Evolutionary conservation across 345 rosid species (phyloP).

Genomic region (Crucihimalaya himalaica): DNA sequence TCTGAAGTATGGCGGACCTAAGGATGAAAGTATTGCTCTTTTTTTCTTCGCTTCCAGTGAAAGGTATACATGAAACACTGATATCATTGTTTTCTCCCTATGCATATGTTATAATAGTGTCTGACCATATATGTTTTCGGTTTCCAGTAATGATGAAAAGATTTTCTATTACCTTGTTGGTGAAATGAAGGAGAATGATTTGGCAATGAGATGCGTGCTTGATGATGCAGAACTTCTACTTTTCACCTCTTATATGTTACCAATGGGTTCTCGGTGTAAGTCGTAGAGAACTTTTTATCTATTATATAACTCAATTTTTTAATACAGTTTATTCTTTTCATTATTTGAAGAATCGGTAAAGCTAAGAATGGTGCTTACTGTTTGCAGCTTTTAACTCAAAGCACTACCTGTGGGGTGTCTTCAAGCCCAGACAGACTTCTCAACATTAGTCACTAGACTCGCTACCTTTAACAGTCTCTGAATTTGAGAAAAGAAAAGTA

Average conservation of each 20-base stretch:
- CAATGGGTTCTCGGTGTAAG: slow-evolving; percentile 64
- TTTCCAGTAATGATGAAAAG: slow-evolving; percentile 45
- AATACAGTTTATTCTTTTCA: not conserved
- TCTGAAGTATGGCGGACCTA: slow-evolving; percentile 44
- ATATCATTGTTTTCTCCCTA: not conserved
- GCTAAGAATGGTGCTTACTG: slow-evolving; percentile 2
- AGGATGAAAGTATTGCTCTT: slow-evolving; percentile 56
- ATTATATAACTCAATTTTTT: not conserved
- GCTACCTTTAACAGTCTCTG: not conserved
- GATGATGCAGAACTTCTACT: slow-evolving; percentile 65
- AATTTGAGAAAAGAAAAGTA: slow-evolving; percentile 23
- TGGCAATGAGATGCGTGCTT: slow-evolving; percentile 54
- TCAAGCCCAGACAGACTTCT: slow-evolving; percentile 48
- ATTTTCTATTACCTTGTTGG: slow-evolving; percentile 47
- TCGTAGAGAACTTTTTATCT: not conserved
- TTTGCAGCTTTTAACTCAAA: slow-evolving; percentile 58
- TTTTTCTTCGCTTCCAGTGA: slow-evolving; percentile 60
- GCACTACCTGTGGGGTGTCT: slow-evolving; percentile 74
- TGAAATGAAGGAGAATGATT: slow-evolving; percentile 53
- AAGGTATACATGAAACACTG: slow-evolving; percentile 39
- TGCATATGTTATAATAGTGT: not conserved
- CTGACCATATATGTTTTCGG: slow-evolving; percentile 10
- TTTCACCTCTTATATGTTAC: slow-evolving; percentile 63
- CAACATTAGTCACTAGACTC: slow-evolving; percentile 7
- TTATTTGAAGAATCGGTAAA: not conserved